These are phyloP conservation scores for Biscutella auriculata DNA, from an alignment of 441 rosid genomes.

Conservation along the genomic window DNA sequence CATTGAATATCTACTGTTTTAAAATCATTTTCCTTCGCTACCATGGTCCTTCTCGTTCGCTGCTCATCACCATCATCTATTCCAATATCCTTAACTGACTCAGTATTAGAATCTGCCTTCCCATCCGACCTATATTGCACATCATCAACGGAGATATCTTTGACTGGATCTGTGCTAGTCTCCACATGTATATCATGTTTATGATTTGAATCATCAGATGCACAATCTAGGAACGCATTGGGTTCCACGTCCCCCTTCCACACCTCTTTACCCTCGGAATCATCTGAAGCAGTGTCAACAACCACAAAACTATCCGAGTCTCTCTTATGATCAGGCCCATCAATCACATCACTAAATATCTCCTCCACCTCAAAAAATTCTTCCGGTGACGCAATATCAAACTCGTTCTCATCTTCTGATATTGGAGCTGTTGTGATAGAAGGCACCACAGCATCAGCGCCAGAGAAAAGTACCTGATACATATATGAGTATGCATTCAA, in stretches of 20 bases:
- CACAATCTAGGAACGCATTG: slow-evolving; percentile 57
- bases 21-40: slow-evolving; percentile 30
- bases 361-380: slow-evolving; percentile 96
- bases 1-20: slow-evolving; percentile 26
- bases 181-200: slow-evolving; percentile 34
- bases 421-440: slow-evolving; percentile 28
- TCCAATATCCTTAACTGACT: slow-evolving; percentile 70
- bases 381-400: slow-evolving; percentile 69
- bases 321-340: slow-evolving; percentile 46
- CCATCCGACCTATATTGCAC: slow-evolving; percentile 54
- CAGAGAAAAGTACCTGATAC: slow-evolving; percentile 85
- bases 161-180: slow-evolving; percentile 44
- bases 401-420: slow-evolving; percentile 50
- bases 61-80: slow-evolving; percentile 63
- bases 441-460: slow-evolving; percentile 59
- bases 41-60: slow-evolving; percentile 25
- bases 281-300: slow-evolving; percentile 27
- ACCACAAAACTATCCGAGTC: slow-evolving; percentile 27
- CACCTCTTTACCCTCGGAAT: slow-evolving; percentile 37
- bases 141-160: slow-evolving; percentile 87
- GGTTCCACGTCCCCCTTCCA: slow-evolving; percentile 58
- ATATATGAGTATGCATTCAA: slow-evolving; percentile 63
- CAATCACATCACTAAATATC: slow-evolving; percentile 63
- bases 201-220: slow-evolving; percentile 49
- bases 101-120: slow-evolving; percentile 34